Conservation (phyloP, 2,329 filamentous ascomycete genomes). For the Teratosphaeria viscida region DNA sequence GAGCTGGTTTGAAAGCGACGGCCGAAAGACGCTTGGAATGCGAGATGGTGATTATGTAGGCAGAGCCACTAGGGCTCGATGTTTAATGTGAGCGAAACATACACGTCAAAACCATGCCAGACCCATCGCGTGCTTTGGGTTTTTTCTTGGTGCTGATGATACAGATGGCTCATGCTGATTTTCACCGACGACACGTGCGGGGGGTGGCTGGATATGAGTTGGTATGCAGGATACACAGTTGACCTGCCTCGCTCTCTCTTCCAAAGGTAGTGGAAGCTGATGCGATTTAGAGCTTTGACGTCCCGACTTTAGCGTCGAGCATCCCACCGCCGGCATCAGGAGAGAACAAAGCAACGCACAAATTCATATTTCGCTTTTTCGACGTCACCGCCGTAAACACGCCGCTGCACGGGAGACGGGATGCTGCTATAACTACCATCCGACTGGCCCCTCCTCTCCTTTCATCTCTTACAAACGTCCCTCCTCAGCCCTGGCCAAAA, state of each 20-base stretch:
- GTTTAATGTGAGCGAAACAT: neutral
- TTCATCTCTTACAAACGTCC: neutral
- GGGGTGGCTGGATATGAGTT: neutral
- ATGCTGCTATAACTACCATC: neutral
- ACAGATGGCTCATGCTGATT: neutral
- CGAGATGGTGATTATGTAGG: neutral
- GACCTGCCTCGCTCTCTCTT: neutral
- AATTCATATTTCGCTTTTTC: neutral
- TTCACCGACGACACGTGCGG: no score
- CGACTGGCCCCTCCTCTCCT: neutral
- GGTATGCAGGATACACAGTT: neutral
- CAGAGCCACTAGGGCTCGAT: neutral
- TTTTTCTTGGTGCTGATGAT: neutral
- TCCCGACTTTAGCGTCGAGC: neutral
- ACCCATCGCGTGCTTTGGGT: neutral
- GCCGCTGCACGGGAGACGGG: neutral
- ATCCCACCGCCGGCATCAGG: neutral
- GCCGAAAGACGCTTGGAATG: neutral
- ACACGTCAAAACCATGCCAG: neutral
- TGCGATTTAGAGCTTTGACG: neutral
- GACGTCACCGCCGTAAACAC: neutral
- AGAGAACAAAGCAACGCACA: neutral
- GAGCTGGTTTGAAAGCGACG: neutral
- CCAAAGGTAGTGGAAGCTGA: neutral
- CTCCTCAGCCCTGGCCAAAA: neutral